phyloP scores from a whole-genome alignment of 768 basidiomycete species.

The Pisolithus microcarpus region DNA sequence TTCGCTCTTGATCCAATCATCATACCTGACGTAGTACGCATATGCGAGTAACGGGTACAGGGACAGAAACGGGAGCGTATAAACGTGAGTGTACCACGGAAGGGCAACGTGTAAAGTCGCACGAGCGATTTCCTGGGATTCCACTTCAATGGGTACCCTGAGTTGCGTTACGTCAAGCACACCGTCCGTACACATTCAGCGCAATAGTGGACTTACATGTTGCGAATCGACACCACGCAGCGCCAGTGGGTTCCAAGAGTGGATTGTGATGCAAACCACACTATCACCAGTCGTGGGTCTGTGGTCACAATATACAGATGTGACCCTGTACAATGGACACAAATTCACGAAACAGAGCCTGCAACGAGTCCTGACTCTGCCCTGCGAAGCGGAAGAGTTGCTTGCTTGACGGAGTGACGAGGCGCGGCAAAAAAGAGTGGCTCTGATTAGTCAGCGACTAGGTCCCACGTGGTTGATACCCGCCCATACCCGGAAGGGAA shows the following conservation, averaged over 20 bases:
- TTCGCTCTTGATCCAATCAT: constrained; percentile 84
- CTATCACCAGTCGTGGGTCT: background rate
- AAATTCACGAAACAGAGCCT: no score
- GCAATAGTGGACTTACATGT: constrained; percentile 12
- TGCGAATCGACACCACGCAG: constrained; percentile 2
- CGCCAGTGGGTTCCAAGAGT: background rate
- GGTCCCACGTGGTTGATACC: no score
- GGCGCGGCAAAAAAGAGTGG: no score
- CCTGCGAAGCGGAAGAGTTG: no score
- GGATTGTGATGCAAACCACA: constrained; percentile 1
- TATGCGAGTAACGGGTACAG: constrained; percentile 82
- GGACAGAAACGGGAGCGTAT: constrained; percentile 69
- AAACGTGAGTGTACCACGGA: constrained; percentile 66
- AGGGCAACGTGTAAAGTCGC: constrained; percentile 61
- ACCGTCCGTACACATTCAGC: no score
- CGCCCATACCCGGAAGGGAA: no score
- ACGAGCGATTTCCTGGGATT: constrained; percentile 60
- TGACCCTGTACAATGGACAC: no score
- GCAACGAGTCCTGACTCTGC: no score
- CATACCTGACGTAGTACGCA: constrained; percentile 87
- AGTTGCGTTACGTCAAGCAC: background rate
- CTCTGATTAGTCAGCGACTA: no score
- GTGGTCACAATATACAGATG: no score
- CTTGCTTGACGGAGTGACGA: no score
- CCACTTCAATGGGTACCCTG: constrained; percentile 44